Percentiles rank a stretch among this genome's conserved stretches.
These are phyloP conservation scores for Salix koriyanagi DNA, from an alignment of 345 rosid genomes.

Conservation along the genomic window DNA sequence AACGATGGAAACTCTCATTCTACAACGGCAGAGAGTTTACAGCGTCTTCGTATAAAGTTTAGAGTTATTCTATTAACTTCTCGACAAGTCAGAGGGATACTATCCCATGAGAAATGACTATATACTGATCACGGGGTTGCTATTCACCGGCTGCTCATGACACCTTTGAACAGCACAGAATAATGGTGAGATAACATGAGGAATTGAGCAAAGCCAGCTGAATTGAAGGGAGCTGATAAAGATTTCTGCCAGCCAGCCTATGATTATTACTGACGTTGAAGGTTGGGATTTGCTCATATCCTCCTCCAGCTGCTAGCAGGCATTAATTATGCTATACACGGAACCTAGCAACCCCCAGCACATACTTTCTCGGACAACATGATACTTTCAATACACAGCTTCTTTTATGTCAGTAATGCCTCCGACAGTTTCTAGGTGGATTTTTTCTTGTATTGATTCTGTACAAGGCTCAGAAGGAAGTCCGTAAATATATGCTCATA, in stretches of 20 bases:
- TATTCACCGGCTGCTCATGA: neutral
- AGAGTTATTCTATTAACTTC: neutral
- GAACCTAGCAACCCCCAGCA: neutral
- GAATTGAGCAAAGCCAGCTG: constrained; percentile 17
- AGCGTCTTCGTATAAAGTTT: neutral
- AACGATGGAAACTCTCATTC: neutral
- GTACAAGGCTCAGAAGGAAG: constrained; percentile 59
- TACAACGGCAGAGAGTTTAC: neutral
- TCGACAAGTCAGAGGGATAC: neutral
- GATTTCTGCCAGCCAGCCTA: constrained; percentile 5
- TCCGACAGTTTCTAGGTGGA: constrained; percentile 11
- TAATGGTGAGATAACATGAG: neutral
- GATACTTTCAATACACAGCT: neutral
- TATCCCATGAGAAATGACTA: neutral
- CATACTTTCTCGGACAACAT: neutral
- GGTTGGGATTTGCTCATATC: constrained; percentile 8
- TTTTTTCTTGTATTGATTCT: constrained; percentile 45
- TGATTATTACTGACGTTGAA: constrained; percentile 18
- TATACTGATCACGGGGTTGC: neutral
- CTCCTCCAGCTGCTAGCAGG: constrained; percentile 18
- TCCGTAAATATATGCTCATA: constrained; percentile 76
- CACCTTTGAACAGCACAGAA: neutral
- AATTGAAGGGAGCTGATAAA: neutral
- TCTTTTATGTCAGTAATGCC: neutral
- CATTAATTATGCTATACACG: constrained; percentile 14